Base-by-base conservation (phyloP, 306 rosid genomes). In the Arachis stenosperma region DNA sequence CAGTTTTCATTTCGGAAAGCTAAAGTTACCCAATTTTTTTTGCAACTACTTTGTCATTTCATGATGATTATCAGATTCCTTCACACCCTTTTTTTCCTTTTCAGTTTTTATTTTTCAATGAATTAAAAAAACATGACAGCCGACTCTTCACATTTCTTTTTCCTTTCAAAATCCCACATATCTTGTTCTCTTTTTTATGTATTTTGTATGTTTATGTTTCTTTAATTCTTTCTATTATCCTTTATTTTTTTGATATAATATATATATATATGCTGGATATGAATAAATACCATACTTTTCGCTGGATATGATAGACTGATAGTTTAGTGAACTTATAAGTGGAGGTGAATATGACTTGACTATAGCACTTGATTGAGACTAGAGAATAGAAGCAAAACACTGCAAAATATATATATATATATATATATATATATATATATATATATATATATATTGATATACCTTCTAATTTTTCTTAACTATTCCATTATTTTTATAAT, bases 91-190 rank as follows among this genome's bases (percentile, higher is more conserved):
- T 5, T 5, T 42, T 61, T 62, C 33, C 67, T 62, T 43, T 64
- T 43, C 39, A 42, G 43, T 64, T 2, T 64, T 43, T 14, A 42
- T 17, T 64, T 2, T 33, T 33, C 37, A 33, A 33, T 33, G 37
- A 33, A 33, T 33, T 33, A 33, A 15, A 42, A 62, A 62, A 63
- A 63, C 54, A 61, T 64, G 69, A 64, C 15, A 41, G 17, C 9
- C 53, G 14, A 43, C 43, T 63, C 68, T 8, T 41, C 1, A 40
- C 2, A 63, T 43, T 8, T 43, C 53, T 43, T 22, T 63, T 63
- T 63, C 68, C 51, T 42, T 15, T 15, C 50, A 7, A 62, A 63
- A 42, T 42, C 68, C n/a, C 9, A n/a, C 36, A 41, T 22, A 63
- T 39, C 33, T 14, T 15, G 39, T 37, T 40, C 40, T 61, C 9